Evolutionary conservation across 2,329 filamentous ascomycete species (phyloP), one percentile per base, ranked within the genome.

Genomic region (Aureobasidium sp.): DNA sequence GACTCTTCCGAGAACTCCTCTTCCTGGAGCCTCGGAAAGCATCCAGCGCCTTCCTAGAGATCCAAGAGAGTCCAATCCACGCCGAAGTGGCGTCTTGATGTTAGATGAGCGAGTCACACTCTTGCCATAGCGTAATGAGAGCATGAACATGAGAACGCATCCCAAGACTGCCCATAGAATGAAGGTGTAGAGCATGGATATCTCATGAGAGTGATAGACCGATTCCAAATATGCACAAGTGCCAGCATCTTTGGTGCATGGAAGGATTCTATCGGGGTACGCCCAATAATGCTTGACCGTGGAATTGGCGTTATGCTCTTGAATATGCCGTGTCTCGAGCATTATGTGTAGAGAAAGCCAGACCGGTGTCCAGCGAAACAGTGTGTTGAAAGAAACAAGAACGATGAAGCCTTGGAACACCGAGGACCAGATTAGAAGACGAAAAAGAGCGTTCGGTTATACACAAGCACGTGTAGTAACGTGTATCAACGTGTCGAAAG

Each of bases 1-100:
- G 1, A 85, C 84, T 62, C 83, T 79, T 29, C 87, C 86, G 65
- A 91, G 90, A 57, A 89, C 66, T 21, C 71, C 64, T 40, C 62
- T 66, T 19, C 78, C 74, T 2, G 79, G 71, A 3, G 79, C 77
- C 65, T 89, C 85, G 0, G 83, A 83, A 1, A 90, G 79, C 2
- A 90, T 75, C 65, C 81, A 79, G 31, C 74, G 77, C 19, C 83
- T 76, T 15, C 71, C 67, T 4, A 73, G 68, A 0, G 81, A 72
- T 15, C 73, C 68, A 19, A 78, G 60, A 3, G 81, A 72, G 25
- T 67, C 67, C 40, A 67, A 65, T 4, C 68, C 62, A 50, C 70
- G 67, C 35, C 70, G 19, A 71, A 67, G 23, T 69, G 66, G 60
- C 21, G 54, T 61, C 31, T 50, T 46, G 49, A 43, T 61, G 13